Base-by-base conservation (phyloP, 1,284 basidiomycete genomes). In the Coniferiporia sulphurascens region DNA sequence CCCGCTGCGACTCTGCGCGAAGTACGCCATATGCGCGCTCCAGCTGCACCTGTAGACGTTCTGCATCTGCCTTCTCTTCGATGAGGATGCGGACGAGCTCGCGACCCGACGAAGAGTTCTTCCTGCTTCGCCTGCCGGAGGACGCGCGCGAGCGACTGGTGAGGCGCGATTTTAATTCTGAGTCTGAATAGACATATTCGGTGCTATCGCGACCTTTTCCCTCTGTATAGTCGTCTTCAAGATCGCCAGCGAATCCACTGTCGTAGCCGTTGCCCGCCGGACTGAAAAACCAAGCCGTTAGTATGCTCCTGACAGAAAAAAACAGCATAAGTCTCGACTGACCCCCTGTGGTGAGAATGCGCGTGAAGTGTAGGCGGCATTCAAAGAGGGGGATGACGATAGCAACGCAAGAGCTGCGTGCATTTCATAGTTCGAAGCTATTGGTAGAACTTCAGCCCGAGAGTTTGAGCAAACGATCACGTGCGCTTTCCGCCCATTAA, bases 21-120 rank as follows among this genome's bases (percentile, higher is more conserved):
- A 86, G 72, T 46, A 81, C 76, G 36, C 80, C 79, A 4, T 80
- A 74, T 9, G 82, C 78, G 3, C 75, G 71, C 58, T 79, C 76
- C 4, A 89, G 70, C 19, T 61, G 55, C 4, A 22, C 55, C 6
- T 57, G 43, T 13, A 41, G 17, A 27, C 36, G 49, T 6, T 60
- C 52, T 17, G 48, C 61, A n/a, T 59, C 52, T 19, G 48, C 36
- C 21, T 56, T 55, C 41, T 59, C 61, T 32, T 59, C 45, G 41
- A 62, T 7, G 12, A 62, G 48, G 9, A 55, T 57, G 17, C 57
- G 61, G 27, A 62, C 53, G 35, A 62, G 57, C 17, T 54, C 56
- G 27, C 61, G 54, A 22, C 43, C 35, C 13, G 61, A 56, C 15
- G 49, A 49, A 6, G 61, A 59, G 1, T 32, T 44, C 54, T 62